phyloP scores from a whole-genome alignment of 2,329 filamentous ascomycete genomes.

The Fusarium sp. region DNA sequence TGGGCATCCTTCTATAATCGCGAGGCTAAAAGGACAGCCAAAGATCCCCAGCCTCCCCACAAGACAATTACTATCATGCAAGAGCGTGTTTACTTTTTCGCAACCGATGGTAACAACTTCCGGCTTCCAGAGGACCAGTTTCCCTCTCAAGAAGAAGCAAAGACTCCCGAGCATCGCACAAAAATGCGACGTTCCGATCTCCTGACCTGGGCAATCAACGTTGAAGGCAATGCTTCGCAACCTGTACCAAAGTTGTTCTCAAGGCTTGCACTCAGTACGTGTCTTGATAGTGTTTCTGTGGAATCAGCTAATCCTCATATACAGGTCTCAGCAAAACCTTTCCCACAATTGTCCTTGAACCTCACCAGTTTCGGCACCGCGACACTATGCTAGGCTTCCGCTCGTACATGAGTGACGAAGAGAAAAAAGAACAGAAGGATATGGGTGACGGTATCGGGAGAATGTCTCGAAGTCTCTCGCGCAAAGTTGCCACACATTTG shows the following conservation, averaged over 20 bases:
- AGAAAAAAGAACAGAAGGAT: conserved; percentile 50
- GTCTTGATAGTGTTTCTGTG: rapidly evolving
- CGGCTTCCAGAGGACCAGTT: conserved; percentile 25
- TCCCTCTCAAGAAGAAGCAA: conserved; percentile 46
- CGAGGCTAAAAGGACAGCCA: conserved; percentile 55
- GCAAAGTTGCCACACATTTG: conserved; percentile 63
- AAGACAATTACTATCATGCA: conserved; percentile 46
- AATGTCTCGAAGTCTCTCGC: conserved; percentile 73
- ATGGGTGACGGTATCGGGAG: conserved; percentile 77
- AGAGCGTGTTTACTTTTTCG: conserved; percentile 67
- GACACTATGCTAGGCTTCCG: conserved; percentile 19
- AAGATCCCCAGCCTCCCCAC: conserved; percentile 46
- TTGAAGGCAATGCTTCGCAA: conserved; percentile 60
- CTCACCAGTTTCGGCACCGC: conserved; percentile 58
- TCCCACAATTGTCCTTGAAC: conserved; percentile 61
- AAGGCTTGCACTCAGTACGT: conserved; percentile 66
- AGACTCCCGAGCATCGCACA: conserved; percentile 41
- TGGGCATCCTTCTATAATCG: conserved; percentile 65
- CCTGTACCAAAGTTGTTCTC: conserved; percentile 69
- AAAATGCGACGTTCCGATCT: conserved; percentile 58
- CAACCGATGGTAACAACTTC: conserved; percentile 64
- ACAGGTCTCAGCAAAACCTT: conserved; percentile 66
- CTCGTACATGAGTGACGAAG: conserved; percentile 73
- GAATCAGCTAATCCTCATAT: conserved; percentile 9
- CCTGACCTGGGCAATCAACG: conserved; percentile 66